Evolutionary conservation across 2,329 filamentous ascomycete species (phyloP).

Genomic region (Blastomyces parvus): DNA sequence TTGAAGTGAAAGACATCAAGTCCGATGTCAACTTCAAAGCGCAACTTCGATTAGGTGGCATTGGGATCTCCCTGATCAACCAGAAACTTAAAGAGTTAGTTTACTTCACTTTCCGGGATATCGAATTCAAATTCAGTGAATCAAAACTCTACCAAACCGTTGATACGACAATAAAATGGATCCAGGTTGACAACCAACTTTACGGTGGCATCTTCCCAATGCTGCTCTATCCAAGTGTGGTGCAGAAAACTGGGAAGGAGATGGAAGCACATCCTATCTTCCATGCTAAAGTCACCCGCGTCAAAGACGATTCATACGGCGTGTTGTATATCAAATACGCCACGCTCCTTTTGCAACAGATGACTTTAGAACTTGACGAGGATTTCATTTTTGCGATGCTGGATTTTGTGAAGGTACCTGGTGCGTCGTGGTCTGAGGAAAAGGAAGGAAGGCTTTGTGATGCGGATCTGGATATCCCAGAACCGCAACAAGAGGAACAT

Average conservation of each 20-base stretch:
- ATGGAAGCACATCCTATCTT: slow-evolving; percentile 94
- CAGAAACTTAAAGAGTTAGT: slow-evolving; percentile 82
- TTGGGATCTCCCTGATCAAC: slow-evolving; percentile 91
- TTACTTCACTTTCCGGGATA: slow-evolving; percentile 85
- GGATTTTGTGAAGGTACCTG: slow-evolving; percentile 88
- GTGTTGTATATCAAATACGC: slow-evolving; percentile 98
- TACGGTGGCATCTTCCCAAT: slow-evolving; percentile 98
- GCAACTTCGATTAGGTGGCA: slow-evolving; percentile 75
- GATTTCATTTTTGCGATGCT: slow-evolving; percentile 95
- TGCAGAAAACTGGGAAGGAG: slow-evolving; percentile 92
- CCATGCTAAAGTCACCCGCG: slow-evolving; percentile 79
- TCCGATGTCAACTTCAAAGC: slow-evolving; percentile 82
- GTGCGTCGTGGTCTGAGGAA: slow-evolving; percentile 75
- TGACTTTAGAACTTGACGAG: slow-evolving; percentile 95
- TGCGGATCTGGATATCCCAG: slow-evolving; percentile 80
- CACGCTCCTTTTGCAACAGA: slow-evolving; percentile 84
- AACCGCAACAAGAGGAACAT: slow-evolving; percentile 72
- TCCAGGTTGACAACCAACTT: slow-evolving; percentile 96
- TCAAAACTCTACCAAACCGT: slow-evolving; percentile 90
- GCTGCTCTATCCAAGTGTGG: slow-evolving; percentile 91
- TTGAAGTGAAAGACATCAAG: slow-evolving; percentile 89
- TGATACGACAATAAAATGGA: slow-evolving; percentile 90
- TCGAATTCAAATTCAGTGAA: slow-evolving; percentile 83
- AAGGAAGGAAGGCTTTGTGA: slow-evolving; percentile 82
- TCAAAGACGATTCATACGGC: slow-evolving; percentile 97